Evolutionary conservation across 148 eudicot species (phyloP), one percentile per base, ranked within the genome.

Genomic region (Amaranthus cruentus): DNA sequence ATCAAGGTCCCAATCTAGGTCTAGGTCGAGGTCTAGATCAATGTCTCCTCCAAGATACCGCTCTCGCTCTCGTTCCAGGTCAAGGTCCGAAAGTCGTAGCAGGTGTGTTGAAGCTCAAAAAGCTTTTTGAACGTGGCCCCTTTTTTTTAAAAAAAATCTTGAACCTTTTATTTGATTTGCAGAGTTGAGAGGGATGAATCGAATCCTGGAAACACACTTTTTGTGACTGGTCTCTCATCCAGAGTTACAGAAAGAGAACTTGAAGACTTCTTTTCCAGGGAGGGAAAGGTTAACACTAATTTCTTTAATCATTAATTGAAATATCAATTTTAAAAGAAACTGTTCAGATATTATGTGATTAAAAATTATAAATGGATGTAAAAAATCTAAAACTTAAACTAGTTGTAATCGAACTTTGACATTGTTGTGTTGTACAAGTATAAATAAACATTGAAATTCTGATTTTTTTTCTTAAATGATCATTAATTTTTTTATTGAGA

Each of bases 171-270:
- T 58, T 61, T 42, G 9, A 72, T 66, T 75, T 62, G 62, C 87
- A 95, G 98, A 87, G 55, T 79, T 72, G 96, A 84, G 6, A 63
- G 98, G 88, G 55, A 78, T 72, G 96, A 84, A 7, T 59, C 53
- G 70, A 94, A 95, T 84, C 90, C 86, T 64, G 98, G 98, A 55
- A 90, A 83, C 81, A 83, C 97, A 43, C 93, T 95, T 4, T 95
- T 91, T 75, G 98, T 95, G 48, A 95, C 98, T 52, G 98, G 98
- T 21, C 87, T 95, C 71, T 91, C 98, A 63, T 88, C 98, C 58
- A 88, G 97, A 78, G 98, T 95, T 51, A 91, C 97, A 10, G 87
- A 91, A 66, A 86, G 90, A 76, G 97, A 95, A 18, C 98, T 95
- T 74, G 84, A 91, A 85, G 96, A 95, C 69, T 96, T 89, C 78